Base-by-base conservation (phyloP, 106 monocot species). In the Dendrobium catenatum region DNA sequence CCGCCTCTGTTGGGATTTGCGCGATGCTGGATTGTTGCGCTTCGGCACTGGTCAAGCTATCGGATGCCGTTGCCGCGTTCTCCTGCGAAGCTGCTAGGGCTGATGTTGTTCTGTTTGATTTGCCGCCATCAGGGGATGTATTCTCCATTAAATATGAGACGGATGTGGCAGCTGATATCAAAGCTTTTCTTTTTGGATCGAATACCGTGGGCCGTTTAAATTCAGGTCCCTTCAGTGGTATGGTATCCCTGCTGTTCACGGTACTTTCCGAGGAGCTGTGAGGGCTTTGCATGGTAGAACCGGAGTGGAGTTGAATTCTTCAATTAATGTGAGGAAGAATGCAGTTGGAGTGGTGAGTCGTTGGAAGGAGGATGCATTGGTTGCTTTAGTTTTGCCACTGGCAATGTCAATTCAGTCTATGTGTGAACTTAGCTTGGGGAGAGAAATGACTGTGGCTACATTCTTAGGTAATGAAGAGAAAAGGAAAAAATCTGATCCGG, bases 1-100 rank as follows among this genome's bases (percentile, higher is more conserved):
- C 77, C 10, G 83, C 82, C 4, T 79, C 86, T 2, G 67, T 77
- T 73, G 94, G 84, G 19, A 80, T 90, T 2, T 88, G 83, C 41
- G 90, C 92, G n/a, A 80, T 94, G 1, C 41, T 98, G 51, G 94
- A 94, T 74, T 90, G 84, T 76, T 80, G 86, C 73, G 75, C 91
- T 0, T 87, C 93, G 3, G 82, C 85, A 4, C 67, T 99, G 47
- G 61, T 80, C 10, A 86, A 76, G 58, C 64, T 95, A 6, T 77
- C 84, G 16, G 98, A 99, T 67, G 91, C 90, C 13, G 95, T 91
- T 55, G 95, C 93, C 0, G 95, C 95, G 1, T 70, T 99, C 48
- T 93, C 98, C 1, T 95, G 91, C 68, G 98, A 99, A 83, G 98
- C 90, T 0, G 85, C 86, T 18, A 85, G 84, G 55, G 90, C 83